Conservation (phyloP, 208 protist species). For the Leishmania tarentolae region DNA sequence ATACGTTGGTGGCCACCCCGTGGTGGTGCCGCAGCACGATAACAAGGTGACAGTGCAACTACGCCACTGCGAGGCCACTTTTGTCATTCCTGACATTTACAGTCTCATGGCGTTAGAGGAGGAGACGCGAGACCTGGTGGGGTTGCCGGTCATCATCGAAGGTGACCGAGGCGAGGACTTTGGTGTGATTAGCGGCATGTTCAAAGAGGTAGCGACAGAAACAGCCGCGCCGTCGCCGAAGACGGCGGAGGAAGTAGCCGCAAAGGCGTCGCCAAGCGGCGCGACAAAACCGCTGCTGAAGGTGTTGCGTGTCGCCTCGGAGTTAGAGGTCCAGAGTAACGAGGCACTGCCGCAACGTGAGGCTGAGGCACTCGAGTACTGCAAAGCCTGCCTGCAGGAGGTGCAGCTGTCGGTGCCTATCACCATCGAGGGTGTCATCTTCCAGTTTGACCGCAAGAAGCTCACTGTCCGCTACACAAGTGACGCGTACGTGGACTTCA, state of each 20-base stretch:
- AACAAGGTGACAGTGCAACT: constrained; percentile 68
- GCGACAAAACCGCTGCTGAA: constrained; percentile 13
- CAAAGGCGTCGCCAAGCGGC: background rate
- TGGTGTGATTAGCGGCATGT: constrained; percentile 51
- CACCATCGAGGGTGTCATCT: constrained; percentile 70
- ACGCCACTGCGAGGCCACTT: constrained; percentile 46
- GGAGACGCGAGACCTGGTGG: constrained; percentile 46
- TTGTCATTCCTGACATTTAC: constrained; percentile 53
- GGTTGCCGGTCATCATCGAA: constrained; percentile 77
- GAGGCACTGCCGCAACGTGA: constrained; percentile 52
- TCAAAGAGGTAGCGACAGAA: background rate
- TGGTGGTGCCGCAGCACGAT: constrained; percentile 47
- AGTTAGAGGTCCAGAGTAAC: constrained; percentile 46
- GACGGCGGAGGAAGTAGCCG: constrained; percentile 21
- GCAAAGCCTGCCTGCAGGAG: constrained; percentile 46
- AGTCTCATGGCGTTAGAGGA: constrained; percentile 44
- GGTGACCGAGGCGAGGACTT: constrained; percentile 85
- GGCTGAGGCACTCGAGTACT: constrained; percentile 59
- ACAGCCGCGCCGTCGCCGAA: constrained; percentile 12
- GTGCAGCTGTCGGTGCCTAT: constrained; percentile 62
- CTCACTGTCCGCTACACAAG: constrained; percentile 86
- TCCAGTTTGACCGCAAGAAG: constrained; percentile 92
- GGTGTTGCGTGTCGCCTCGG: constrained; percentile 66
- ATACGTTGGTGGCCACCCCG: constrained; percentile 56
- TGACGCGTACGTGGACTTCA: constrained; percentile 81